phyloP scores from a whole-genome alignment of 352 stramenopile genomes.

The Nothophytophthora sp. region DNA sequence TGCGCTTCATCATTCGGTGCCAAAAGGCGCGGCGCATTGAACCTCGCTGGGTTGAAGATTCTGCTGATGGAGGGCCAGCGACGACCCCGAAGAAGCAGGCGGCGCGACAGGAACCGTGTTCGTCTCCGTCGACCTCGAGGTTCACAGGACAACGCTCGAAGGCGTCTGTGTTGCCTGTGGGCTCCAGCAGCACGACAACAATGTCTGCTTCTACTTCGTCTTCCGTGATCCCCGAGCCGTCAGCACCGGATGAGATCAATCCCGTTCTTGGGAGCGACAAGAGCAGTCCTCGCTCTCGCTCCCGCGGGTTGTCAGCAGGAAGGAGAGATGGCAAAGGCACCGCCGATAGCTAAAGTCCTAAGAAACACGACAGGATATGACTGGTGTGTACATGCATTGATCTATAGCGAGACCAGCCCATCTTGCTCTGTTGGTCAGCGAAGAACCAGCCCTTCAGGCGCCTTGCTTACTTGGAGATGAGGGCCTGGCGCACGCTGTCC shows the following conservation, averaged over 20 bases:
- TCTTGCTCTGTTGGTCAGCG: no score
- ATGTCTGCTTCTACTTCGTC: neutral
- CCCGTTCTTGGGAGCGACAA: neutral
- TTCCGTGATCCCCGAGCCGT: neutral
- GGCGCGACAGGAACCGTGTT: neutral
- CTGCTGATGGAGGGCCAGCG: slow-evolving; percentile 21
- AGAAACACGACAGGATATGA: slow-evolving; percentile 13
- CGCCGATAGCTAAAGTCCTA: slow-evolving; percentile 4
- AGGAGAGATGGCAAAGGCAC: slow-evolving; percentile 18
- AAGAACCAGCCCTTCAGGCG: neutral
- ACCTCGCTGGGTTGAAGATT: slow-evolving; percentile 39
- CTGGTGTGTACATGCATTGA: slow-evolving; percentile 17
- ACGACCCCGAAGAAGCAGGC: slow-evolving; percentile 18
- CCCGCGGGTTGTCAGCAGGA: slow-evolving; percentile 3
- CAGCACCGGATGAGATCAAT: neutral
- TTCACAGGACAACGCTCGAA: slow-evolving; percentile 34
- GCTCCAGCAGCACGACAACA: slow-evolving; percentile 4
- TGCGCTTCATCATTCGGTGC: slow-evolving; percentile 66
- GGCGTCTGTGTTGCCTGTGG: slow-evolving; percentile 64
- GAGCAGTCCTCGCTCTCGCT: no score
- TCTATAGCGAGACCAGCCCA: slow-evolving; percentile 10
- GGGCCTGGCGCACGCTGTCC: slow-evolving; percentile 37
- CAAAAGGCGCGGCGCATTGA: slow-evolving; percentile 64
- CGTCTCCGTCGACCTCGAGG: slow-evolving; percentile 3
- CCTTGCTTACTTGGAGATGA: slow-evolving; percentile 32